Evolutionary conservation across 306 rosid species (phyloP), one percentile per base, ranked within the genome.

Genomic region (Cucumis sativus): DNA sequence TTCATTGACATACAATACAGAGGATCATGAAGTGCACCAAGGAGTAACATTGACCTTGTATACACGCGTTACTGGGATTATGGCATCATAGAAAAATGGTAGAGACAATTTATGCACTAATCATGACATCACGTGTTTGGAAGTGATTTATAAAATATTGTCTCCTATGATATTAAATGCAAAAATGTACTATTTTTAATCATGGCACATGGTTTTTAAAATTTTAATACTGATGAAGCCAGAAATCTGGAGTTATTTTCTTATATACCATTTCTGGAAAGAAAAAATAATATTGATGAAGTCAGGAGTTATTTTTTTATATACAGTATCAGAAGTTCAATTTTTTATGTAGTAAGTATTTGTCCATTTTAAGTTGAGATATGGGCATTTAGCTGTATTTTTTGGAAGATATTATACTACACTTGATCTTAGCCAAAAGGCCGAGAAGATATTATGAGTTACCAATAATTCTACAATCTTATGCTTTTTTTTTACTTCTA

Each of bases 401-500:
- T 68, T 41, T 7, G 12, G 51, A 65, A 68, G 21, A 41, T 21
- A 14, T 20, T 70, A 70, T 5, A 23, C 25, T 23, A 23, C 25
- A 23, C 25, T 23, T 23, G 25, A 23, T 23, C 25, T 23, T 23
- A 23, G 25, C 25, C 25, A 23, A 23, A 23, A 23, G 25, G 25
- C 25, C 25, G 25, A 23, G 51, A 65, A 68, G 21, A 41, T 21
- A 23, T 20, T 70, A 70, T 5, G 52, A 21, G 57, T 69, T 13
- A 47, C 33, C 4, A 39, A 43, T 47, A 70, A 45, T 69, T 21
- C 45, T 10, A 30, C 61, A 15, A 28, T 30, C 62, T 54, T 45
- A 74, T 52, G 20, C 52, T 35, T 55, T 18, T 54, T 54, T 74
- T 56, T 18, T 56, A 30, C n/a, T 33, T 55, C 80, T 84, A 68